phyloP scores from a whole-genome alignment of 2,329 filamentous ascomycete species.

The Talaromyces rugulosus region DNA sequence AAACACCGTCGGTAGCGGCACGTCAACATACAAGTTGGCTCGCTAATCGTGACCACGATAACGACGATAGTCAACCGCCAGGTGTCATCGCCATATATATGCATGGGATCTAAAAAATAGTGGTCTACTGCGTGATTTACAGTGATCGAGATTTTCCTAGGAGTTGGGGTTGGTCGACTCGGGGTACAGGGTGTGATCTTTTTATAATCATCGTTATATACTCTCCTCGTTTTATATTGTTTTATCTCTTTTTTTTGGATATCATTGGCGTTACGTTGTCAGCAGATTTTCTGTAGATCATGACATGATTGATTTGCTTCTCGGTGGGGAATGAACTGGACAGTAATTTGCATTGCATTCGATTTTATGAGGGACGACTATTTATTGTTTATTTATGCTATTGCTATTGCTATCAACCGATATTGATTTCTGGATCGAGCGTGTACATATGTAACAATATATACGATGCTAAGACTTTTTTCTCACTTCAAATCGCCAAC shows the following conservation, averaged over 20 bases:
- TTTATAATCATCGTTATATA: neutral
- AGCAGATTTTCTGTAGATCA: neutral
- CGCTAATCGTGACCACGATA: neutral
- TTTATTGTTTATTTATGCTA: neutral
- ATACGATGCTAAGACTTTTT: no score
- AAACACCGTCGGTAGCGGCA: slow-evolving; percentile 1
- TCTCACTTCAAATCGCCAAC: no score
- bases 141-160: neutral
- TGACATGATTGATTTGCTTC: neutral
- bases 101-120: neutral
- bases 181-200: neutral
- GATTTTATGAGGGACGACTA: neutral
- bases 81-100: neutral
- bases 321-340: neutral
- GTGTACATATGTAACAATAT: no score
- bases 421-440: no score
- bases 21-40: neutral
- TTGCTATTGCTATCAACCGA: neutral
- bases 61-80: neutral
- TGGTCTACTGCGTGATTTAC: neutral
- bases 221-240: neutral
- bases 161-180: neutral
- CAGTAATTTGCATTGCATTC: neutral
- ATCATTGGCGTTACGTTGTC: neutral
- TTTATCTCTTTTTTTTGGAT: neutral